Conservation (phyloP, 2,329 filamentous ascomycete species). For the Beauveria sp. region DNA sequence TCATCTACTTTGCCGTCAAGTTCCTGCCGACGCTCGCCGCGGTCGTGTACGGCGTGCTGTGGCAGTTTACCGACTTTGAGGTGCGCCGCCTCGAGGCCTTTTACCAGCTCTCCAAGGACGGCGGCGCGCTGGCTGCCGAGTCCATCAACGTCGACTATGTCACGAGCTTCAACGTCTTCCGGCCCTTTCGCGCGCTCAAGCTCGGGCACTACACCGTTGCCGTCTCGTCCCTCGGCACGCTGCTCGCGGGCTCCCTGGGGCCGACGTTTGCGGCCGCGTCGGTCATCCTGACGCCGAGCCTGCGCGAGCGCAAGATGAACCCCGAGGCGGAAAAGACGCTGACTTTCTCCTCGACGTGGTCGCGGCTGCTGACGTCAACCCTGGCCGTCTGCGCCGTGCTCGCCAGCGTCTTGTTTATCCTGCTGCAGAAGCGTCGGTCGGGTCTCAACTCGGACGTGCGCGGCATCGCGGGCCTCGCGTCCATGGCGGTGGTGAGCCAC, state of each 20-base stretch:
- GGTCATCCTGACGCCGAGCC: slow-evolving; percentile 48
- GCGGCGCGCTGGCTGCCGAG: slow-evolving; percentile 53
- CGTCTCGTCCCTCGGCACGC: slow-evolving; percentile 55
- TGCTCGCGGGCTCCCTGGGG: slow-evolving; percentile 60
- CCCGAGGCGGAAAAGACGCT: slow-evolving; percentile 44
- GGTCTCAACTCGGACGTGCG: slow-evolving; percentile 61
- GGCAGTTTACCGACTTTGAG: slow-evolving; percentile 60
- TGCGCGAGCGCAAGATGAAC: slow-evolving; percentile 33
- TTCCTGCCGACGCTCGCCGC: slow-evolving; percentile 55
- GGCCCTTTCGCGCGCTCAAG: slow-evolving; percentile 54
- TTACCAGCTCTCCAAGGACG: slow-evolving; percentile 54
- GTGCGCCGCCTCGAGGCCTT: slow-evolving; percentile 60
- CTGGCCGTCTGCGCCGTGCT: slow-evolving; percentile 50
- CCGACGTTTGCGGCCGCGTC: slow-evolving; percentile 61
- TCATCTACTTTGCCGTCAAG: slow-evolving; percentile 54
- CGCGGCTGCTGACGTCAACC: slow-evolving; percentile 50
- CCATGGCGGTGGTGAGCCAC: slow-evolving; percentile 67
- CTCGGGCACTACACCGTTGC: slow-evolving; percentile 62
- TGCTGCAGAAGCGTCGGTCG: slow-evolving; percentile 54
- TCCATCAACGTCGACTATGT: slow-evolving; percentile 70
- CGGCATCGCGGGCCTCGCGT: slow-evolving; percentile 65
- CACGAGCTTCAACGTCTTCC: slow-evolving; percentile 57
- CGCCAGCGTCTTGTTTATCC: slow-evolving; percentile 50
- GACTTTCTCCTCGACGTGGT: slow-evolving; percentile 49
- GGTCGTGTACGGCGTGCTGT: slow-evolving; percentile 55